phyloP scores from a whole-genome alignment of 2,329 filamentous ascomycete species.

The Exophiala calicioides region DNA sequence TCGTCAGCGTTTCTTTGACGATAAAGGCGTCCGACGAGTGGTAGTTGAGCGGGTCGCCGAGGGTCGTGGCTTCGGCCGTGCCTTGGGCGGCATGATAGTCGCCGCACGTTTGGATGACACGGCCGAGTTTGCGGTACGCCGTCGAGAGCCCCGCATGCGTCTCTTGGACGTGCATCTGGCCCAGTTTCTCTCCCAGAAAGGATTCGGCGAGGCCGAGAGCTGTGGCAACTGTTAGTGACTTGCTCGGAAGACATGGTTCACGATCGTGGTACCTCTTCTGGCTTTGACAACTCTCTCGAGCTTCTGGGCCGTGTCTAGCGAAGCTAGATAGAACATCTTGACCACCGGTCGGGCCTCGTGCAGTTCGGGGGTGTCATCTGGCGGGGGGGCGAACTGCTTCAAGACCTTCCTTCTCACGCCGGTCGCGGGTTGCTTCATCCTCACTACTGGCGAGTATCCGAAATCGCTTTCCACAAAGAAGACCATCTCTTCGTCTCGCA shows the following conservation, averaged over 20 bases:
- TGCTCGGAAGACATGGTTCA: not conserved
- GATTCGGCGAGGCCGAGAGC: constrained; percentile 89
- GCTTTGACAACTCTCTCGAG: constrained; percentile 92
- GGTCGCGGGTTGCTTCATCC: constrained; percentile 95
- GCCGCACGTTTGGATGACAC: constrained; percentile 87
- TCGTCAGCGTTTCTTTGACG: constrained; percentile 96
- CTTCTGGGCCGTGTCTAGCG: constrained; percentile 97
- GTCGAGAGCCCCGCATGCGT: constrained; percentile 83
- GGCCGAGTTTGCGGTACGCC: constrained; percentile 92
- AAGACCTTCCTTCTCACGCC: constrained; percentile 92
- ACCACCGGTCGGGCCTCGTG: constrained; percentile 86
- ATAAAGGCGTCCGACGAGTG: constrained; percentile 96
- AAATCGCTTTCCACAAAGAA: constrained; percentile 99
- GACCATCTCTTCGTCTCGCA: constrained; percentile 94
- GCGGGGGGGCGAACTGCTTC: constrained; percentile 97
- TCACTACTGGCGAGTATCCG: constrained; percentile 92
- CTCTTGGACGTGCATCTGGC: constrained; percentile 84
- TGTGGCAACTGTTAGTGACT: constrained; percentile 43
- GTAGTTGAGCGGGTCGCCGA: constrained; percentile 91
- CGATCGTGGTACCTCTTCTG: constrained; percentile 74
- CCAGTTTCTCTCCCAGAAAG: constrained; percentile 88
- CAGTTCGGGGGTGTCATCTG: constrained; percentile 94
- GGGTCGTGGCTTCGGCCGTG: constrained; percentile 90
- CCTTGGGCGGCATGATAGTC: constrained; percentile 96
- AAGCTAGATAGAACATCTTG: constrained; percentile 91